A percentile compares a stretch with the other conserved stretches of the same genome.
Evolutionary conservation across 2,329 filamentous ascomycete species (phyloP).

Genomic region (Lithohypha guttulata): DNA sequence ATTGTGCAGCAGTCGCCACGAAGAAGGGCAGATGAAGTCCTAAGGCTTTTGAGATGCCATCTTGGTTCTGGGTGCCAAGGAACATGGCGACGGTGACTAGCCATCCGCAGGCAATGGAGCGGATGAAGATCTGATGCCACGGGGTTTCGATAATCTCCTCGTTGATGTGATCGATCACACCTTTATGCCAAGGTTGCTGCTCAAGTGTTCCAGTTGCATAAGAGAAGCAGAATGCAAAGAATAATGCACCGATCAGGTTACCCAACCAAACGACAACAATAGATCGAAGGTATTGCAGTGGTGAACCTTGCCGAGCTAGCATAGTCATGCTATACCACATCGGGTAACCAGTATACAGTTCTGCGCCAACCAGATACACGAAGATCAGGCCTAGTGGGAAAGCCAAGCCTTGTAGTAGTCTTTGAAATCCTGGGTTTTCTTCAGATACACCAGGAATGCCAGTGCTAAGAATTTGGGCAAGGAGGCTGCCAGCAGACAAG

Average conservation of each 20-base stretch:
- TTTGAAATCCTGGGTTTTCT: constrained; percentile 7
- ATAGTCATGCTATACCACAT: constrained; percentile 25
- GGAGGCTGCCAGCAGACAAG: not conserved
- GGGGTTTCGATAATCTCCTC: constrained; percentile 19
- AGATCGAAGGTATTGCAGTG: constrained; percentile 5
- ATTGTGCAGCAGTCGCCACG: constrained; percentile 21
- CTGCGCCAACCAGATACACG: constrained; percentile 23
- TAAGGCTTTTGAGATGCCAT: constrained; percentile 24
- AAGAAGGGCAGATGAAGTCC: constrained; percentile 13
- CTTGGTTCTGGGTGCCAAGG: constrained; percentile 23
- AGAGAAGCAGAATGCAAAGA: not conserved
- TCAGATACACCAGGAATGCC: not conserved
- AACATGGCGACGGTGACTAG: constrained; percentile 25
- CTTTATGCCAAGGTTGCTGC: not conserved
- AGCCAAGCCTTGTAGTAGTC: constrained; percentile 21
- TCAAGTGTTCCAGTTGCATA: not conserved
- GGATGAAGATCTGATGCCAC: constrained; percentile 23
- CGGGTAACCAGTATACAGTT: constrained; percentile 24
- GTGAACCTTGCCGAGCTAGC: constrained; percentile 18
- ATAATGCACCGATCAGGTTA: not conserved
- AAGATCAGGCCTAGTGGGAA: constrained; percentile 24
- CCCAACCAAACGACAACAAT: not conserved
- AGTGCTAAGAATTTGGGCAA: not conserved
- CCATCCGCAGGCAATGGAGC: constrained; percentile 23
- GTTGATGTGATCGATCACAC: not conserved